Evolutionary conservation across 2,329 filamentous ascomycete species (phyloP).

Genomic region (Aureobasidium sp.): DNA sequence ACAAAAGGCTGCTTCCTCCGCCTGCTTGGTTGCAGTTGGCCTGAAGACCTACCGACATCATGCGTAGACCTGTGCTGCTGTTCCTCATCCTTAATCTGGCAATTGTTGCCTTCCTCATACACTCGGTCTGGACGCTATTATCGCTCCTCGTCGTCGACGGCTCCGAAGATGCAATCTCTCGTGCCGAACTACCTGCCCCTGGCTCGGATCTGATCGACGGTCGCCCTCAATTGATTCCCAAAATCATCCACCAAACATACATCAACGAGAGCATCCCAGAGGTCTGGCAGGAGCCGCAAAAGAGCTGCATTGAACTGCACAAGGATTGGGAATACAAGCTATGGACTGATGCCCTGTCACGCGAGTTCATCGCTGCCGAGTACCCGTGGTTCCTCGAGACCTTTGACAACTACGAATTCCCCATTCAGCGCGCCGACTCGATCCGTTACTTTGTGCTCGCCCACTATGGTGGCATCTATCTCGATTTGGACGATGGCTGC

Average conservation of each 20-base stretch:
- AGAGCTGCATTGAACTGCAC: constrained; percentile 61
- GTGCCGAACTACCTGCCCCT: constrained; percentile 58
- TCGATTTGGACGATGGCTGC: constrained; percentile 70
- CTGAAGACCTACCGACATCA: constrained; percentile 30
- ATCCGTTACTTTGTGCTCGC: constrained; percentile 74
- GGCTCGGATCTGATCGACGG: constrained; percentile 53
- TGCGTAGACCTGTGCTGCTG: constrained; percentile 55
- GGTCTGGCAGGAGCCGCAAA: constrained; percentile 58
- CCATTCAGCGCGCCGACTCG: constrained; percentile 63
- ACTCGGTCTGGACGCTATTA: constrained; percentile 64
- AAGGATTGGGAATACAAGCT: constrained; percentile 73
- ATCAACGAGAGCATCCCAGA: constrained; percentile 61
- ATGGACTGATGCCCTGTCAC: constrained; percentile 66
- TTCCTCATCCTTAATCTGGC: constrained; percentile 60
- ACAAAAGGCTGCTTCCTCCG: background rate
- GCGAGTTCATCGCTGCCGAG: constrained; percentile 64
- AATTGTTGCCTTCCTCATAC: constrained; percentile 57
- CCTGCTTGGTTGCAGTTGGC: background rate
- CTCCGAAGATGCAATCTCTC: constrained; percentile 58
- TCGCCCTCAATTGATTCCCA: constrained; percentile 58
- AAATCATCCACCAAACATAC: constrained; percentile 74
- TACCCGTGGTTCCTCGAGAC: constrained; percentile 66
- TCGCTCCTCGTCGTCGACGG: constrained; percentile 63
- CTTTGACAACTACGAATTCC: constrained; percentile 66
- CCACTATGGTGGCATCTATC: constrained; percentile 72